These are phyloP conservation scores for Cladophialophora bantiana DNA, from an alignment of 2,329 filamentous ascomycete species.

Conservation along the genomic window DNA sequence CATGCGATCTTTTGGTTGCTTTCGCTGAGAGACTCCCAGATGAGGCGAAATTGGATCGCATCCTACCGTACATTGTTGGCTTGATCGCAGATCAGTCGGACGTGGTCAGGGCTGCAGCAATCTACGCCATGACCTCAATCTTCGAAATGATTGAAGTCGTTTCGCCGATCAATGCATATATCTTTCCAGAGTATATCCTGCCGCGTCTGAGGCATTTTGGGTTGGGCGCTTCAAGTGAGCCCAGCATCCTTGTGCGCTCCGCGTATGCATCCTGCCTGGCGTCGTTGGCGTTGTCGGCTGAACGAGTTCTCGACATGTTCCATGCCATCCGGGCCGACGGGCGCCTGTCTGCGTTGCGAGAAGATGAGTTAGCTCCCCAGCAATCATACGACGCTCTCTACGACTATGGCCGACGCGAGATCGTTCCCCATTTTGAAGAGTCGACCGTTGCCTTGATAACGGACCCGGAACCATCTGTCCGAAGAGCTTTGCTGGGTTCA, in stretches of 20 bases:
- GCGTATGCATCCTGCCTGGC: constrained; percentile 94
- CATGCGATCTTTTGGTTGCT: constrained; percentile 88
- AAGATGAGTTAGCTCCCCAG: constrained; percentile 73
- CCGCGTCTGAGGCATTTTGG: constrained; percentile 66
- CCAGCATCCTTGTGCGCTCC: constrained; percentile 77
- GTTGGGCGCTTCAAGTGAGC: constrained; percentile 58
- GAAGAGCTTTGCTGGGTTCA: constrained; percentile 87
- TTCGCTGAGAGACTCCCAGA: constrained; percentile 92
- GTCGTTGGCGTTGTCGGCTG: constrained; percentile 83
- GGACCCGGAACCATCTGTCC: constrained; percentile 82
- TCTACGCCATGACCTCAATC: constrained; percentile 87
- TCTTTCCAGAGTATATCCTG: constrained; percentile 72
- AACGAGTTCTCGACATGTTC: constrained; percentile 86
- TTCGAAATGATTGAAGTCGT: constrained; percentile 87
- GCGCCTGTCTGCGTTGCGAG: constrained; percentile 77
- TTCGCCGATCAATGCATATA: constrained; percentile 73
- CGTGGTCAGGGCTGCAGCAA: constrained; percentile 81
- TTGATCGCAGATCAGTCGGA: constrained; percentile 83
- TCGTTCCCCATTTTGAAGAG: constrained; percentile 82
- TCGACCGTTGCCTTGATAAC: constrained; percentile 91
- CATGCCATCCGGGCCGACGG: constrained; percentile 86
- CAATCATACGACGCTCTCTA: constrained; percentile 80
- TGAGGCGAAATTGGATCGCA: constrained; percentile 92
- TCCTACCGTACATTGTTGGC: constrained; percentile 86
- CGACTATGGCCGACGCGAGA: constrained; percentile 82